Conservation (phyloP, 495 filamentous ascomycete species). For the Penicillium cinerascens region DNA sequence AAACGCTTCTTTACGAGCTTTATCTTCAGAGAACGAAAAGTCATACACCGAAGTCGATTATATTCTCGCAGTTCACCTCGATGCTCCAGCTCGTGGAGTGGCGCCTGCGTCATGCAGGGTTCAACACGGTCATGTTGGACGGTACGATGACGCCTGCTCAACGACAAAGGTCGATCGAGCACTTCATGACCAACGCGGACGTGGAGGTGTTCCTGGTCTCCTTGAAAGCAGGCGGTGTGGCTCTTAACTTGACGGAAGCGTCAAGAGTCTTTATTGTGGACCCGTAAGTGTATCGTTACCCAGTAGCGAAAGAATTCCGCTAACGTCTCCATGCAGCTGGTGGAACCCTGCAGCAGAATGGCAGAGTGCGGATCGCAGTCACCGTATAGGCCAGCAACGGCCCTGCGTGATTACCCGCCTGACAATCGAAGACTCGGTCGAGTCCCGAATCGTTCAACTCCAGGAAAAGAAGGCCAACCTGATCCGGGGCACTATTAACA, state of each 20-base stretch:
- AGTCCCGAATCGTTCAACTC: conserved; percentile 86
- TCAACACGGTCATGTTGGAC: conserved; percentile 96
- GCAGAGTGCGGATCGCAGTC: conserved; percentile 94
- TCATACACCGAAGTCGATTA: conserved; percentile 83
- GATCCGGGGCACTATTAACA: conserved; percentile 93
- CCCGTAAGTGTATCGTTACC: conserved; percentile 56
- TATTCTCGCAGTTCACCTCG: conserved; percentile 69
- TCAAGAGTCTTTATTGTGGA: conserved; percentile 93
- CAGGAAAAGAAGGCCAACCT: conserved; percentile 98
- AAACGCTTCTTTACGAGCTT: conserved; percentile 89
- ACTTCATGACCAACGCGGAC: conserved; percentile 91
- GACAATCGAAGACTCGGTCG: conserved; percentile 93
- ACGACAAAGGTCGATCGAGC: conserved; percentile 83
- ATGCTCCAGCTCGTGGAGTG: conserved; percentile 85
- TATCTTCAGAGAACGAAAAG: conserved; percentile 85
- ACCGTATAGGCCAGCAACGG: conserved; percentile 91
- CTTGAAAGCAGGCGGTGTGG: conserved; percentile 92
- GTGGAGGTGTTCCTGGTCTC: conserved; percentile 95
- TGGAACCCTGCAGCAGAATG: conserved; percentile 98
- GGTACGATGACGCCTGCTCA: conserved; percentile 93
- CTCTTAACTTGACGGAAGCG: conserved; percentile 90
- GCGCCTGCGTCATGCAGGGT: conserved; percentile 89
- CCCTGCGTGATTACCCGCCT: conserved; percentile 92
- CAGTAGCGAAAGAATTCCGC: neutral
- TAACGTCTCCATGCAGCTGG: conserved; percentile 56